Evolutionary conservation across 768 basidiomycete species (phyloP).

Genomic region (Thelephora aurantiotincta): DNA sequence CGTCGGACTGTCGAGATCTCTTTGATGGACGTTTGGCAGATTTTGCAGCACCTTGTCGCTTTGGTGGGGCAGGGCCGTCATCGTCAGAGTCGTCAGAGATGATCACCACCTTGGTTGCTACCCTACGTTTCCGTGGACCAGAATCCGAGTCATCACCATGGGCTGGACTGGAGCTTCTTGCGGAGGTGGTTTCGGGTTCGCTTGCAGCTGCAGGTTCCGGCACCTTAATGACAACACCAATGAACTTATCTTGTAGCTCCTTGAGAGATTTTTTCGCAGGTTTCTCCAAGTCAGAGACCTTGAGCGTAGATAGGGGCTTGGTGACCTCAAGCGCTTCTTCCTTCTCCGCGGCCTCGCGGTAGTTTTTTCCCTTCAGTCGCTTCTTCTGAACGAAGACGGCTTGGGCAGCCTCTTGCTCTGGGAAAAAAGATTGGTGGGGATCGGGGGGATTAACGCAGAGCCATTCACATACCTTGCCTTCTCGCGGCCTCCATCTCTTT

Average conservation of each 20-base stretch:
- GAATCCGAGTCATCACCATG: conserved; percentile 25
- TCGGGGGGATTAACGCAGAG: conserved; percentile 1
- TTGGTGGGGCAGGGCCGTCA: conserved; percentile 9
- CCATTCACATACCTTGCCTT: conserved; percentile 33
- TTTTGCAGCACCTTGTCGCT: conserved; percentile 4
- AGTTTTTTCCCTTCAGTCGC: conserved; percentile 62
- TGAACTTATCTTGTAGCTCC: too few species aligned
- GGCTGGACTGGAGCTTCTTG: conserved; percentile 17
- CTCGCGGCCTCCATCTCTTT: conserved; percentile 50
- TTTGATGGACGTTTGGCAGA: background rate
- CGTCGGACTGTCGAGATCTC: conserved; percentile 4
- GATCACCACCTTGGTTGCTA: conserved; percentile 22
- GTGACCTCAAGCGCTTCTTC: conserved; percentile 1
- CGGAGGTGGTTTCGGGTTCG: conserved; percentile 8
- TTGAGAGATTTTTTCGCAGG: background rate
- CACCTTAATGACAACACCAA: conserved; percentile 25
- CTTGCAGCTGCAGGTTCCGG: too few species aligned
- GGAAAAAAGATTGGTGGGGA: conserved; percentile 9
- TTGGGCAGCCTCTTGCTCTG: conserved; percentile 37
- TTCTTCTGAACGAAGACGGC: conserved; percentile 36
- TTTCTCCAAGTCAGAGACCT: background rate
- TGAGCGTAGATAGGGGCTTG: background rate
- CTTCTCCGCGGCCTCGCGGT: conserved; percentile 37
- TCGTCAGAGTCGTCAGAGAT: conserved; percentile 44
- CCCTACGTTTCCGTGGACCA: conserved; percentile 21